phyloP scores from a whole-genome alignment of 192 early-diverging fungal genomes.

The Funneliformis mosseae region DNA sequence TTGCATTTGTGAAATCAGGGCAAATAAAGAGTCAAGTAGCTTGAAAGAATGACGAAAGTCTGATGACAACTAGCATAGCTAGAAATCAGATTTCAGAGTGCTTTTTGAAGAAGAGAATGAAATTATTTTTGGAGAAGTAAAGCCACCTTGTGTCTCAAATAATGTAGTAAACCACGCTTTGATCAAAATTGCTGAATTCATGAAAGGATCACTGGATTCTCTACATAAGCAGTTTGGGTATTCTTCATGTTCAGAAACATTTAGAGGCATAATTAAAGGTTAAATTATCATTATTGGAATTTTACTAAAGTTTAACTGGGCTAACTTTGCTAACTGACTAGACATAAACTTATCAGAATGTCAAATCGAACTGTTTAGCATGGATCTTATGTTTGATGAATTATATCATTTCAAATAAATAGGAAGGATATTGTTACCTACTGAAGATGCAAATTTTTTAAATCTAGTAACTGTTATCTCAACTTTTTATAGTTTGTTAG shows the following conservation, averaged over 20 bases:
- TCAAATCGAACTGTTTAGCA: conserved; percentile 4
- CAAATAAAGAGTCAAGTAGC: not conserved
- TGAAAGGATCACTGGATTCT: conserved; percentile 12
- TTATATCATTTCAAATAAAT: conserved; percentile 16
- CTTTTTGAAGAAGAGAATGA: conserved; percentile 8
- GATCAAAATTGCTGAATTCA: conserved; percentile 7
- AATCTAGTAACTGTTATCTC: not conserved
- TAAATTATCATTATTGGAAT: not conserved
- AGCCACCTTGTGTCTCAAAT: not conserved
- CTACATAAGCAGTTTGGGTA: conserved; percentile 17
- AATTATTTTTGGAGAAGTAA: conserved; percentile 11
- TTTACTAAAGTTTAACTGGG: conserved; percentile 21
- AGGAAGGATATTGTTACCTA: conserved; percentile 3
- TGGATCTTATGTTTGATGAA: not conserved
- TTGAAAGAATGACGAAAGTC: not conserved
- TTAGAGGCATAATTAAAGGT: not conserved
- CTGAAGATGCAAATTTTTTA: conserved; percentile 6
- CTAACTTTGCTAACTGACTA: conserved; percentile 10
- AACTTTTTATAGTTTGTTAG: conserved; percentile 5
- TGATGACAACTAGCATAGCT: not conserved
- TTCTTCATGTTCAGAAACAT: conserved; percentile 6
- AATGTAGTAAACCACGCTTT: conserved; percentile 16
- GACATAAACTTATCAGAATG: conserved; percentile 5
- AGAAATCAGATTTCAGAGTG: not conserved
- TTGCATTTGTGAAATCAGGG: not conserved